Evolutionary conservation across 805 yeast species (phyloP).

Genomic region (Candida dendrica): DNA sequence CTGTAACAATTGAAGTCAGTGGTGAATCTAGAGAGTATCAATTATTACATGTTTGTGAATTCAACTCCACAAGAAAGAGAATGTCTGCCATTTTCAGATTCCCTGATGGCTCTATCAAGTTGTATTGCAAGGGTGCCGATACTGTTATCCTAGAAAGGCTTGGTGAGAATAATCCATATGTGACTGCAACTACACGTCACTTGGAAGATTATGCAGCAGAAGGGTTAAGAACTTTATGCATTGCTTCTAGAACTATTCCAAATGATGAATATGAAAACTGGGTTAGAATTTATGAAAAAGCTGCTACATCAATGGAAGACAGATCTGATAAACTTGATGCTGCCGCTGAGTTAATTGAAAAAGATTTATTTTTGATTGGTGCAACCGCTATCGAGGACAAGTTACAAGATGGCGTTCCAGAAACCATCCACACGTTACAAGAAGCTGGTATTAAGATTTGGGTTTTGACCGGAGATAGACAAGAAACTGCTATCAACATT

Average conservation of each 20-base stretch:
- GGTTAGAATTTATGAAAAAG: constrained; percentile 55
- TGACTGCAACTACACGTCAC: constrained; percentile 63
- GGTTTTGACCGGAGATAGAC: constrained; percentile 85
- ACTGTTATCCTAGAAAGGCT: constrained; percentile 77
- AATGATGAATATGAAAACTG: constrained; percentile 59
- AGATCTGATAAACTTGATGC: constrained; percentile 70
- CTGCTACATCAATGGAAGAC: constrained; percentile 54
- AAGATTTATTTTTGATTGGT: constrained; percentile 58
- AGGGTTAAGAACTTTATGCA: constrained; percentile 76
- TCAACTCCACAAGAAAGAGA: constrained; percentile 80
- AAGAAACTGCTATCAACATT: constrained; percentile 84
- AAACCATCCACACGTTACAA: constrained; percentile 60
- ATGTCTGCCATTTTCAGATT: constrained; percentile 77
- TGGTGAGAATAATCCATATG: constrained; percentile 37
- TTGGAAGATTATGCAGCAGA: constrained; percentile 76
- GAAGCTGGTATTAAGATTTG: constrained; percentile 78
- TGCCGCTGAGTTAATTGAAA: constrained; percentile 68
- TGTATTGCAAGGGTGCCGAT: constrained; percentile 93
- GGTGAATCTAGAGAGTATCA: constrained; percentile 68
- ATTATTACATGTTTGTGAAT: constrained; percentile 63
- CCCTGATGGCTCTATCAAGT: constrained; percentile 56
- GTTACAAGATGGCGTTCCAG: constrained; percentile 82
- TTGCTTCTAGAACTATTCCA: constrained; percentile 60
- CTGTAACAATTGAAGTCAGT: constrained; percentile 59
- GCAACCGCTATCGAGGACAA: constrained; percentile 87